Base-by-base conservation (phyloP, 805 yeast species). In the Candida lessepsii region DNA sequence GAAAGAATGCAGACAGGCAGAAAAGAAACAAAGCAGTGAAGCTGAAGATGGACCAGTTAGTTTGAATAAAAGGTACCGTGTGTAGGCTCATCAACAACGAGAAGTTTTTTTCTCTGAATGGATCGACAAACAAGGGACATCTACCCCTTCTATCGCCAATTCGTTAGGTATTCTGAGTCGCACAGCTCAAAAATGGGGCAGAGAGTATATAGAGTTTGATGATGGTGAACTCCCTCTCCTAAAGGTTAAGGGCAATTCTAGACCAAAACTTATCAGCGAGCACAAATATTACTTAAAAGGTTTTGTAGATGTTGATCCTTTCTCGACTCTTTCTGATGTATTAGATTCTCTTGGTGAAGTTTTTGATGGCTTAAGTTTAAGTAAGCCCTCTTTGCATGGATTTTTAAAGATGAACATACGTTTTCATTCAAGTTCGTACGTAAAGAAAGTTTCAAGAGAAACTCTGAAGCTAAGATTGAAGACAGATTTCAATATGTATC, bases 371-470 rank as follows among this genome's bases (percentile, higher is more conserved):
- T 35, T 43, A 17, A 19, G 18, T 15, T 43, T 43, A 19, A 39
- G 46, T 27, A 32, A 36, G 20, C 26, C 35, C n/a, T 35, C 41
- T 15, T 20, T 39, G 5, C 44, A 43, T 33, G 34, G 30, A 14
- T 38, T 42, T 18, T 37, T 34, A 31, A 30, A 18, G 24, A 29
- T 14, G 32, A 29, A 20, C 18, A 42, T 38, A 27, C 46, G 9
- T 25, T 38, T 14, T 35, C 37, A n/a, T 15, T 33, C 16, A 24
- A 33, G 14, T 23, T 33, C 9, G 34, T 31, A 15, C 27, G 42
- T 14, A 36, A 43, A 16, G 44, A 39, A 20, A 37, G 38, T 30
- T 33, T 39, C 6, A 41, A 39, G 28, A 30, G 44, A 36, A 43
- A 39, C 37, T 39, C 41, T 10, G 30, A 17, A 14, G 17, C 21